A percentile compares a stretch with the other conserved stretches of the same genome.
Evolutionary conservation across 805 yeast genomes (phyloP).

Genomic region (Kodamaea lidongshanica): DNA sequence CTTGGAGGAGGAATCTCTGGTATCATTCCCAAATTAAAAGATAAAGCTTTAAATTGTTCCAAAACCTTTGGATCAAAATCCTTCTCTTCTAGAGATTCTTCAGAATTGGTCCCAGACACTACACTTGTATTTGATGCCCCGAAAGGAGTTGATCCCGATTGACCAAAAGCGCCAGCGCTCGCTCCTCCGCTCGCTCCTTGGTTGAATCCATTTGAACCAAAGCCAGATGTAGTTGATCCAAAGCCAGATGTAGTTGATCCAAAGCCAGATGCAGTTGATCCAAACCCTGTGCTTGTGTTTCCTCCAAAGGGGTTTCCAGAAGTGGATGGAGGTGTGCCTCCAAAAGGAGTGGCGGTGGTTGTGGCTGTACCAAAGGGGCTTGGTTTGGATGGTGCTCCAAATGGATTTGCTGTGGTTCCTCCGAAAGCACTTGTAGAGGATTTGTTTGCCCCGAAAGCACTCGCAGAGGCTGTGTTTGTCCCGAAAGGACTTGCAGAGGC

Average conservation of each 20-base stretch:
- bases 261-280: conserved; percentile 9
- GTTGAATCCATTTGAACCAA: too few species aligned
- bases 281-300: conserved; percentile 7
- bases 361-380: conserved; percentile 7
- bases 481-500: conserved; percentile 1
- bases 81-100: conserved; percentile 11
- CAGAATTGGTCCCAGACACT: too few species aligned
- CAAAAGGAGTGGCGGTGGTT: conserved; percentile 7
- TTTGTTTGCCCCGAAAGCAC: background rate
- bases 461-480: background rate
- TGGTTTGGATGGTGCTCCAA: conserved; percentile 4
- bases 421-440: conserved; percentile 1
- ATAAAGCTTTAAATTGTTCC: conserved; percentile 41
- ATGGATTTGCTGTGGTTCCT: conserved; percentile 2
- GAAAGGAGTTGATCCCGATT: background rate
- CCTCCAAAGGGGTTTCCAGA: conserved; percentile 16
- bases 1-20: conserved; percentile 73
- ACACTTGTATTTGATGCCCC: background rate
- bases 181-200: too few species aligned
- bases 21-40: conserved; percentile 54
- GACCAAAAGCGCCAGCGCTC: conserved; percentile 5
- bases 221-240: too few species aligned
- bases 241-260: conserved; percentile 9
- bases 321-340: conserved; percentile 3
- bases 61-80: conserved; percentile 41